Percentiles rank a stretch among this genome's conserved stretches.
These are phyloP conservation scores for Aspergillus sp. DNA, from an alignment of 2,329 filamentous ascomycete genomes.

Conservation along the genomic window DNA sequence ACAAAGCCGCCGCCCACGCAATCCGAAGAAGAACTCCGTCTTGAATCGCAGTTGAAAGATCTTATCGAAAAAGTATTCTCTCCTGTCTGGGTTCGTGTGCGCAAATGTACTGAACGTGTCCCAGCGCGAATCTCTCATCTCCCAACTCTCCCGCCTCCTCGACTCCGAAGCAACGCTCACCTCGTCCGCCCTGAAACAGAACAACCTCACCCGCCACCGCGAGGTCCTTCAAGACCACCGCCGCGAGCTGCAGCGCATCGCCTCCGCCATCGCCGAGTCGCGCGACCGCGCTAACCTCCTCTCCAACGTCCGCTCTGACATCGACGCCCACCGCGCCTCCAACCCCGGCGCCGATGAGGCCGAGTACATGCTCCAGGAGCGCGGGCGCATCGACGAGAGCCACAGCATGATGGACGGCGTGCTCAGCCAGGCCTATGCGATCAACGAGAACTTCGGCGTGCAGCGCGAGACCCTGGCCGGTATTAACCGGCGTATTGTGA, in stretches of 20 bases:
- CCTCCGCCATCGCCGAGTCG: slow-evolving; percentile 61
- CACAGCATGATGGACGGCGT: slow-evolving; percentile 84
- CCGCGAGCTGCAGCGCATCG: slow-evolving; percentile 68
- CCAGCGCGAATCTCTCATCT: slow-evolving; percentile 72
- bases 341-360: slow-evolving; percentile 79
- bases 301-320: slow-evolving; percentile 82
- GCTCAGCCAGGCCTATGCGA: slow-evolving; percentile 88
- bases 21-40: slow-evolving; percentile 70
- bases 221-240: slow-evolving; percentile 83
- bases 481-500: slow-evolving; percentile 83
- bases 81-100: too few relatives aligned
- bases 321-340: slow-evolving; percentile 72
- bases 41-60: slow-evolving; percentile 74
- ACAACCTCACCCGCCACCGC: slow-evolving; percentile 83
- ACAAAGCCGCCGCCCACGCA: slow-evolving; percentile 72
- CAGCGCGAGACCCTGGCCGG: slow-evolving; percentile 81
- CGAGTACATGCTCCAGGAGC: slow-evolving; percentile 94
- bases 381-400: slow-evolving; percentile 74
- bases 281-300: slow-evolving; percentile 85
- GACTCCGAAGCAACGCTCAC: slow-evolving; percentile 84
- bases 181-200: slow-evolving; percentile 90
- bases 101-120: slow-evolving; percentile 4
- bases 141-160: slow-evolving; percentile 76
- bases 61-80: slow-evolving; percentile 55
- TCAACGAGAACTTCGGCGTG: slow-evolving; percentile 80